Percentiles rank a stretch among this genome's conserved stretches.
Conservation (phyloP, 257 asterid genomes). For the Lycium ferocissimum region DNA sequence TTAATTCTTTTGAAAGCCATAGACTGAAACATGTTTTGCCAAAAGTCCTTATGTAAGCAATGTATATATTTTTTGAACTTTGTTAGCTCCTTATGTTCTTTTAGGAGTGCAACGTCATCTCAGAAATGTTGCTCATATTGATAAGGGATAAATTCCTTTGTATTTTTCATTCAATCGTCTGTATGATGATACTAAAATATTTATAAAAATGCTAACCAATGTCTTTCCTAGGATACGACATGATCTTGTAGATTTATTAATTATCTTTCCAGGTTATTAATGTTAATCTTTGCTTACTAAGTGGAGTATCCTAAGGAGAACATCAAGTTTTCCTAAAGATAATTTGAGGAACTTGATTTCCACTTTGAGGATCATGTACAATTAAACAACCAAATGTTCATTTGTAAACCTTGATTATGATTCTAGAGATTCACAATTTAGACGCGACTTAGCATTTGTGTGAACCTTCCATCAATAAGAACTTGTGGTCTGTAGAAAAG, state of each 20-base stretch:
- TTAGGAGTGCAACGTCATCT: background rate
- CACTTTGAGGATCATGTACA: slow-evolving; percentile 17
- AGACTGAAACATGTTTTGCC: slow-evolving; percentile 9
- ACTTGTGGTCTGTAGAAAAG: background rate
- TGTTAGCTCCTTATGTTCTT: background rate
- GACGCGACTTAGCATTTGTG: background rate
- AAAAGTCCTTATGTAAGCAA: background rate
- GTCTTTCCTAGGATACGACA: background rate
- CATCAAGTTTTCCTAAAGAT: background rate
- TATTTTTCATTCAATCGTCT: background rate
- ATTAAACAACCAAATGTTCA: background rate
- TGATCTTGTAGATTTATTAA: background rate
- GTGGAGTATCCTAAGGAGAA: background rate
- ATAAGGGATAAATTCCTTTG: slow-evolving; percentile 4
- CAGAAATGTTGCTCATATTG: slow-evolving; percentile 4
- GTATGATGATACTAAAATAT: background rate
- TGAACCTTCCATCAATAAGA: background rate
- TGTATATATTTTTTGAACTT: background rate
- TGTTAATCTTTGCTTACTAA: slow-evolving; percentile 3
- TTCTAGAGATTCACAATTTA: slow-evolving; percentile 16
- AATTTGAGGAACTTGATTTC: background rate
- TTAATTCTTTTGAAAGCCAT: background rate
- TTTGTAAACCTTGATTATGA: slow-evolving; percentile 5
- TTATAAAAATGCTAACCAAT: background rate
- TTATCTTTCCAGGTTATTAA: slow-evolving; percentile 1